Conservation (phyloP, 331 rosid genomes). For the Saraca asoca region DNA sequence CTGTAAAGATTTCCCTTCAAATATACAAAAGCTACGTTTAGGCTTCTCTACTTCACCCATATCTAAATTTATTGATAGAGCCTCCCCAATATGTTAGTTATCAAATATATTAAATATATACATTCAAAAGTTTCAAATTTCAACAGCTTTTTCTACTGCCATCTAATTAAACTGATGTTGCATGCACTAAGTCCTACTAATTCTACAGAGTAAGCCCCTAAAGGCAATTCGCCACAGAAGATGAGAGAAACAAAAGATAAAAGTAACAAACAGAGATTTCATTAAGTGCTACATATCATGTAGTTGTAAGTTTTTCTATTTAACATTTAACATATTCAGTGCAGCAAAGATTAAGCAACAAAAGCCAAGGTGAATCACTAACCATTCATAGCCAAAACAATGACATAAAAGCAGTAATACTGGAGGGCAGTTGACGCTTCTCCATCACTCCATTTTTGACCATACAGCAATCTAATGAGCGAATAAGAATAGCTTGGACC, state of each 20-base stretch:
- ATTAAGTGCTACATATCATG: constrained; percentile 5
- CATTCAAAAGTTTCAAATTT: neutral
- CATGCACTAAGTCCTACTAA: constrained; percentile 8
- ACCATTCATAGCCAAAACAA: constrained; percentile 97
- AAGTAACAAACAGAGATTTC: neutral
- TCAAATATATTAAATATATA: too few relatives aligned
- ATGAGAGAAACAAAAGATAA: neutral
- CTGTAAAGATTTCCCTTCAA: too few relatives aligned
- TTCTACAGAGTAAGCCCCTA: constrained; percentile 11
- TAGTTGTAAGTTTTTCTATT: constrained; percentile 5
- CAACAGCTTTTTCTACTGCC: neutral
- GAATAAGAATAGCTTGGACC: constrained; percentile 95
- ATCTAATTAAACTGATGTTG: constrained; percentile 11
- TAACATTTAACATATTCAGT: neutral
- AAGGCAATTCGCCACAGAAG: neutral
- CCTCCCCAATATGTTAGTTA: too few relatives aligned
- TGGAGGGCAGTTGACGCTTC: constrained; percentile 87
- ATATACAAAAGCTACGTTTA: too few relatives aligned
- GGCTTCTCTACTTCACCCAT: too few relatives aligned
- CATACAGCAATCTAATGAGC: constrained; percentile 82
- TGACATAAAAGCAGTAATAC: constrained; percentile 79
- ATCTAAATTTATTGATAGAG: too few relatives aligned
- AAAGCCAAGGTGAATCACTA: constrained; percentile 41
- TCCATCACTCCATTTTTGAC: constrained; percentile 92
- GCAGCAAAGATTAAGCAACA: constrained; percentile 6